phyloP scores from a whole-genome alignment of 2,329 filamentous ascomycete genomes.

The Fusarium buxicola region DNA sequence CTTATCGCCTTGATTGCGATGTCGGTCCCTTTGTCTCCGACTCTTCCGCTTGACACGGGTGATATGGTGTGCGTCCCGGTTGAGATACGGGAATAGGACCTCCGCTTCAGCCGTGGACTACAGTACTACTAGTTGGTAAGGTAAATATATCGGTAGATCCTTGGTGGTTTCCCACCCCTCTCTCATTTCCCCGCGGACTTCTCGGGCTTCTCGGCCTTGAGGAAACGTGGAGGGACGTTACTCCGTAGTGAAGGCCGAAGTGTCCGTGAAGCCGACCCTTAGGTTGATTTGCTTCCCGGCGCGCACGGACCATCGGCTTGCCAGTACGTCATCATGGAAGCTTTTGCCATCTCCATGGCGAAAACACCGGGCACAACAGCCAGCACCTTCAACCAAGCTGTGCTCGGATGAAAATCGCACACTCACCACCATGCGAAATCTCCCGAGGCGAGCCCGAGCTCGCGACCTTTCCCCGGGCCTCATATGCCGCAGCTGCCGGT shows the following conservation, averaged over 20 bases:
- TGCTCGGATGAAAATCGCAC: constrained; percentile 19
- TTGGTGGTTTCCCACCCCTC: neutral
- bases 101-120: no score
- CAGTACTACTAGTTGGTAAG: neutral
- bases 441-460: constrained; percentile 39
- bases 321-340: constrained; percentile 41
- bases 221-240: neutral
- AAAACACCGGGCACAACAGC: constrained; percentile 7
- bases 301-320: constrained; percentile 33
- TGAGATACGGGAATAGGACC: constrained; percentile 14
- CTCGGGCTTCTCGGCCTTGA: constrained; percentile 8
- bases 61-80: neutral
- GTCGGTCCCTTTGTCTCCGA: constrained; percentile 1
- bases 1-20: constrained; percentile 5
- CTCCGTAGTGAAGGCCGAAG: constrained; percentile 26
- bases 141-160: constrained; percentile 16
- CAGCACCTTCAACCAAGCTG: neutral
- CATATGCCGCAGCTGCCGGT: constrained; percentile 49
- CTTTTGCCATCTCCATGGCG: constrained; percentile 34
- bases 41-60: neutral
- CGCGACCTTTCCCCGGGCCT: constrained; percentile 28
- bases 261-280: constrained; percentile 12
- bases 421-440: constrained; percentile 40
- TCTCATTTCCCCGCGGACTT: neutral
- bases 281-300: neutral